Conservation (phyloP, 805 yeast species). For the Yarrowia deformans region DNA sequence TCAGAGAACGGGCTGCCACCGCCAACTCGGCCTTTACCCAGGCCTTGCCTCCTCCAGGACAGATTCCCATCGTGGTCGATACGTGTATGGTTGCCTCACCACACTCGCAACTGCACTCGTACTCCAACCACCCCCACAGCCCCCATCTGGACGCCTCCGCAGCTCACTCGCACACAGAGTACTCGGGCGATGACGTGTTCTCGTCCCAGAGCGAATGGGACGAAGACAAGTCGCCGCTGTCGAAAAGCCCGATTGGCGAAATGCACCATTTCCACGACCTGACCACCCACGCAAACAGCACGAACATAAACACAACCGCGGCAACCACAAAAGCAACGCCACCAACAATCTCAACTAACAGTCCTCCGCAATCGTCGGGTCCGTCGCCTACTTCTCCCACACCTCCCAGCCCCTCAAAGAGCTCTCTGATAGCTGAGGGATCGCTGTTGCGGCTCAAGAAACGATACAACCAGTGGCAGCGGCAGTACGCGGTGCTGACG, state of each 20-base stretch:
- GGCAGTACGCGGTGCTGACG: conserved; percentile 56
- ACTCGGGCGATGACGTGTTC: conserved; percentile 39
- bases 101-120: conserved; percentile 2
- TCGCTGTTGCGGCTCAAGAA: conserved; percentile 53
- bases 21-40: too few relatives aligned
- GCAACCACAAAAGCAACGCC: neutral
- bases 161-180: conserved; percentile 33
- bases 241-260: neutral
- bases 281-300: too few relatives aligned
- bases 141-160: conserved; percentile 4
- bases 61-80: conserved; percentile 18
- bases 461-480: conserved; percentile 59
- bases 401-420: neutral
- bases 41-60: too few relatives aligned
- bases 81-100: neutral
- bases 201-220: conserved; percentile 37
- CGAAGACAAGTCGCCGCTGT: conserved; percentile 33
- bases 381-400: conserved; percentile 8
- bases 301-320: too few relatives aligned
- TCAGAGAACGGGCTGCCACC: conserved; percentile 39
- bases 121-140: conserved; percentile 39
- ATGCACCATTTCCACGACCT: neutral
- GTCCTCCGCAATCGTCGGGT: neutral
- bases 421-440: conserved; percentile 53
- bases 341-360: conserved; percentile 40